Conservation (phyloP, 352 stramenopile species). For the Saprolegnia parasitica region DNA sequence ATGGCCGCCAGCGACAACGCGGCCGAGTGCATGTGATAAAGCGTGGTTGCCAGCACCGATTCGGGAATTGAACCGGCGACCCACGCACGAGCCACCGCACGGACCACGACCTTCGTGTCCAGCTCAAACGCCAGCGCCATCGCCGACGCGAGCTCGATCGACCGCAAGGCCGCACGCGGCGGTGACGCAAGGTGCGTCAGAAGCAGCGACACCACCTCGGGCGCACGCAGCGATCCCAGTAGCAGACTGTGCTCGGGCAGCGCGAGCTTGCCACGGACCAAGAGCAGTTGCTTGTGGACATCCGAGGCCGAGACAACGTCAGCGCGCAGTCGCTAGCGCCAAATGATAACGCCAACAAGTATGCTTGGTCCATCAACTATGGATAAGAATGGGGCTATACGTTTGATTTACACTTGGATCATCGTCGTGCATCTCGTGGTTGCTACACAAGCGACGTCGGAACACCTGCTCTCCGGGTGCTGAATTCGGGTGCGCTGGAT, state of each 20-base stretch:
- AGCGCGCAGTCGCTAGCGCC: neutral
- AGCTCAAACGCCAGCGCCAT: neutral
- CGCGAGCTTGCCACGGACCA: conserved; percentile 10
- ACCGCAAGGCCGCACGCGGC: neutral
- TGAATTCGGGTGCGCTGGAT: no score
- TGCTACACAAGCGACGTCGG: no score
- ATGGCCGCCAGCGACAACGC: conserved; percentile 3
- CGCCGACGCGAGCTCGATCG: neutral
- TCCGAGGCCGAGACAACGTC: neutral
- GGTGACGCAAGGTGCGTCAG: conserved; percentile 2
- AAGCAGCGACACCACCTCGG: conserved; percentile 22
- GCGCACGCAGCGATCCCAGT: neutral
- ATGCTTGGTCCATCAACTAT: no score
- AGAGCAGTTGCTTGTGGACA: neutral
- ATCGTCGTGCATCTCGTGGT: no score
- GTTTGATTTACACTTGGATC: no score
- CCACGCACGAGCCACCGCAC: neutral
- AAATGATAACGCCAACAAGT: no score
- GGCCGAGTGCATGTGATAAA: neutral
- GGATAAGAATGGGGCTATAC: no score
- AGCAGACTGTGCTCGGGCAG: neutral
- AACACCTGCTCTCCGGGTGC: no score
- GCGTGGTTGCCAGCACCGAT: neutral
- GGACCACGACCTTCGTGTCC: conserved; percentile 4
- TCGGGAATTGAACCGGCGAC: neutral